Base-by-base conservation (phyloP, 2,329 filamentous ascomycete genomes). In the Epichloe amarillans region DNA sequence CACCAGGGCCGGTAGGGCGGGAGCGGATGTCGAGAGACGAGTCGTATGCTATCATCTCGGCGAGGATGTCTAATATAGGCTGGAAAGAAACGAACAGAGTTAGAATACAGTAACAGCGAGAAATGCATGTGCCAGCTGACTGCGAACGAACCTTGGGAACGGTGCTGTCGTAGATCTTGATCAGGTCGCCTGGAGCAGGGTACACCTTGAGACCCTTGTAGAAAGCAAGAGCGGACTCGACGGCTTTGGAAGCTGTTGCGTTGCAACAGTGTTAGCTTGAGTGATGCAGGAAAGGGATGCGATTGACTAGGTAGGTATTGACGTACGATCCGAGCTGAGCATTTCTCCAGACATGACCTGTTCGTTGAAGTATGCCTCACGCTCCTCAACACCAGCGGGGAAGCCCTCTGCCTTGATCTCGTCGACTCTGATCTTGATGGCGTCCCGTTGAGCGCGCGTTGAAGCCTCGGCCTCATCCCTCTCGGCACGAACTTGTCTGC, bases 161-260 rank as follows among this genome's bases (percentile, higher is more conserved):
- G 35, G 93, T 97, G 80, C 95, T 95, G 70, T 98, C 93, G 71
- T 98, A 98, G 69, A 98, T 95, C 62, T 80, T 80, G 67, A 98
- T 96, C 61, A 98, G 76, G 64, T 97, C 93, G 61, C 84, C 80
- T 12, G 91, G 93, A 62, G 88, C 86, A 49, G 93, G 93, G 72
- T 98, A 98, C 60, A 97, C 93, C 79, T 98, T 98, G 59, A 98
- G 80, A 43, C 90, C 93, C 77, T 90, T 94, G 80, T 97, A 98
- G 73, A 98, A 98, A 69, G 87, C 88, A 54, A 97, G 74, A 46
- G 93, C 91, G 48, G 93, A 88, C 58, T 96, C 90, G 53, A 95
- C 69, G 40, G 77, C 74, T 64, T 83, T 80, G 58, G 80, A 71
- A 59, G 83, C 83, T 86, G 59, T 55, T 19, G 17, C 36, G 59